A percentile compares a stretch with the other conserved stretches of the same genome.
These are phyloP conservation scores for Lomentospora prolificans DNA, from an alignment of 2,329 filamentous ascomycete species.

Conservation along the genomic window DNA sequence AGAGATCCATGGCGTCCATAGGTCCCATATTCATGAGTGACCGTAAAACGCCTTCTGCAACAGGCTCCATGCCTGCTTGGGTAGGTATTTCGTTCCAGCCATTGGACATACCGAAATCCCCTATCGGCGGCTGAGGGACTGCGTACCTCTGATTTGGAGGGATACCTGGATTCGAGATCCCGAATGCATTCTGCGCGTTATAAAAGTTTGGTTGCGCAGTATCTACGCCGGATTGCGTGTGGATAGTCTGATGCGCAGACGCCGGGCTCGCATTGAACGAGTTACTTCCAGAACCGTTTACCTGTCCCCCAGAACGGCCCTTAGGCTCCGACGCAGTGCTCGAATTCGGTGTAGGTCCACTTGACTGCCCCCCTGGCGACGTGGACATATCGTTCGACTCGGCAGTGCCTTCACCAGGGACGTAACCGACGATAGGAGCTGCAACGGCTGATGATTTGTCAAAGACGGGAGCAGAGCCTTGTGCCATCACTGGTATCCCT, in stretches of 20 bases:
- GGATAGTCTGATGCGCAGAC: constrained; percentile 30
- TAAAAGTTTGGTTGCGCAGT: constrained; percentile 2
- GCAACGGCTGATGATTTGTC: constrained; percentile 11
- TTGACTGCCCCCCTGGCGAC: constrained; percentile 42
- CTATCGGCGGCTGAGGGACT: constrained; percentile 25
- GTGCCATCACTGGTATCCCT: constrained; percentile 25
- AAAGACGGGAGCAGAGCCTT: constrained; percentile 16
- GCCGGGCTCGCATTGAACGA: constrained; percentile 45
- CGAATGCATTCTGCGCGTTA: constrained; percentile 27
- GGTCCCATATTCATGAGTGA: constrained; percentile 48
- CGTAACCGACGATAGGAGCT: constrained; percentile 26
- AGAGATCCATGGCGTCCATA: constrained; percentile 51
- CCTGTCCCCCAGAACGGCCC: constrained; percentile 19
- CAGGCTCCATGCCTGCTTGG: constrained; percentile 40
- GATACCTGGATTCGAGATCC: constrained; percentile 22
- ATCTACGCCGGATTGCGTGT: background rate
- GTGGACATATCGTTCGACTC: constrained; percentile 35
- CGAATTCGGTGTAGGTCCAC: constrained; percentile 50
- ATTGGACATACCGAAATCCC: constrained; percentile 31
- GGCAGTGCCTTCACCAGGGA: constrained; percentile 31
- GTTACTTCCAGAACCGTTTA: constrained; percentile 27
- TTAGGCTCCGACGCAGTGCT: constrained; percentile 25
- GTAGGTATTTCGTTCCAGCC: constrained; percentile 34
- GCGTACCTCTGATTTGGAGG: constrained; percentile 23
- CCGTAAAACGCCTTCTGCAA: constrained; percentile 46